Evolutionary conservation across 257 asterid species (phyloP).

Genomic region (Plantago elongata): DNA sequence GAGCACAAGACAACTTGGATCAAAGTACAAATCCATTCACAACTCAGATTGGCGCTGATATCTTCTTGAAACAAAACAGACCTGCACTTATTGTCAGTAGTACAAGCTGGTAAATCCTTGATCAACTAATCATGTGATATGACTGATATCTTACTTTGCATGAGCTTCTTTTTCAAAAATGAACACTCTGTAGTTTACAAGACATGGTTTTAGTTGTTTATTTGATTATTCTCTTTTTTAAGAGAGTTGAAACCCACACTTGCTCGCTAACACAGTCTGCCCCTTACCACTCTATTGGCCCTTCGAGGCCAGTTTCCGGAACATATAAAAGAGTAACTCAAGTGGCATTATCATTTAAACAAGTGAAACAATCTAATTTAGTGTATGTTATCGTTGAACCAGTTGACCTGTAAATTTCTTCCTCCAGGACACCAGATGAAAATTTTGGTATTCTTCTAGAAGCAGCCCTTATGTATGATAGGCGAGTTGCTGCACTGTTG

Average conservation of each 20-base stretch:
- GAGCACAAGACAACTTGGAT: slow-evolving; percentile 30
- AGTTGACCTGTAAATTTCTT: slow-evolving; percentile 3
- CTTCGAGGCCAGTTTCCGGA: too few species aligned
- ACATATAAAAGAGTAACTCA: slow-evolving; percentile 9
- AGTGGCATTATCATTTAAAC: background rate
- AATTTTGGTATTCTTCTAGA: slow-evolving; percentile 87
- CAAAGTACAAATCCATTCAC: slow-evolving; percentile 60
- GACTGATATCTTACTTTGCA: background rate
- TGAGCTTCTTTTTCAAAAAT: background rate
- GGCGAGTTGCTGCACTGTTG: slow-evolving; percentile 78
- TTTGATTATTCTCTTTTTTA: too few species aligned
- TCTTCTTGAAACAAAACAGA: slow-evolving; percentile 61
- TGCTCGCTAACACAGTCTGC: too few species aligned
- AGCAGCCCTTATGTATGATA: slow-evolving; percentile 96
- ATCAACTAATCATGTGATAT: background rate
- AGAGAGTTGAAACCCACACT: too few species aligned
- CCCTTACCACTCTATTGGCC: too few species aligned
- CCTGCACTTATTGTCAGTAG: slow-evolving; percentile 95
- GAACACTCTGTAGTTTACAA: background rate
- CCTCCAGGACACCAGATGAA: slow-evolving; percentile 92
- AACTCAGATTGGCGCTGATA: slow-evolving; percentile 44
- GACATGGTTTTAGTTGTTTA: too few species aligned
- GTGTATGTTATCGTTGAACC: slow-evolving; percentile 18
- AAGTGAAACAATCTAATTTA: background rate
- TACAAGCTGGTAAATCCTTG: slow-evolving; percentile 75